phyloP scores from a whole-genome alignment of 2,329 filamentous ascomycete species.

The Talaromyces sp. region DNA sequence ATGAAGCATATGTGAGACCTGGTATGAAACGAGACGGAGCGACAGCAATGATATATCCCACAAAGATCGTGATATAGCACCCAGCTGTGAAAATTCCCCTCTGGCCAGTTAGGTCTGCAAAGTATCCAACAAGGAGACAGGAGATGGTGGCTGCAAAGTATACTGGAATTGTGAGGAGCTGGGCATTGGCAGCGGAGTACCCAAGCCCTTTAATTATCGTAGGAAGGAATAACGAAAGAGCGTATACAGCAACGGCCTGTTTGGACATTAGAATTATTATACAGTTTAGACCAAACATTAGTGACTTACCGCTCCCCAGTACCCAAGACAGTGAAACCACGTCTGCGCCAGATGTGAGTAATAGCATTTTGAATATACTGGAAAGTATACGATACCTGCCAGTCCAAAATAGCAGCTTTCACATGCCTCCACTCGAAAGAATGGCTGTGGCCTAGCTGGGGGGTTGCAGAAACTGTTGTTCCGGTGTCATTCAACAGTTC shows the following conservation, averaged over 20 bases:
- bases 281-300: background rate
- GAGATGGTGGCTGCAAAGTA: constrained; percentile 16
- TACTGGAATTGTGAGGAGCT: constrained; percentile 33
- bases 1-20: constrained; percentile 2
- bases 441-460: background rate
- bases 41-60: constrained; percentile 3
- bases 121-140: constrained; percentile 15
- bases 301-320: background rate
- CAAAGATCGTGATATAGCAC: background rate
- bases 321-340: background rate
- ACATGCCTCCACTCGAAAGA: constrained; percentile 30
- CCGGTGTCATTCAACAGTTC: constrained; percentile 32
- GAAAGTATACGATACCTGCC: constrained; percentile 42
- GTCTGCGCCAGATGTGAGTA: background rate
- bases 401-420: constrained; percentile 40
- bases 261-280: background rate
- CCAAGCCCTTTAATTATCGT: constrained; percentile 41
- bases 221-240: constrained; percentile 29
- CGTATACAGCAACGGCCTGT: constrained; percentile 9
- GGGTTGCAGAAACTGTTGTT: constrained; percentile 6
- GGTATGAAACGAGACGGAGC: constrained; percentile 1
- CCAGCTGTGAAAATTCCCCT: constrained; percentile 1
- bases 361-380: background rate
- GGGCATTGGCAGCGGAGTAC: constrained; percentile 39
- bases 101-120: constrained; percentile 16